Conservation (phyloP, 1,139 yeast genomes). For the Citeromyces siamensis region DNA sequence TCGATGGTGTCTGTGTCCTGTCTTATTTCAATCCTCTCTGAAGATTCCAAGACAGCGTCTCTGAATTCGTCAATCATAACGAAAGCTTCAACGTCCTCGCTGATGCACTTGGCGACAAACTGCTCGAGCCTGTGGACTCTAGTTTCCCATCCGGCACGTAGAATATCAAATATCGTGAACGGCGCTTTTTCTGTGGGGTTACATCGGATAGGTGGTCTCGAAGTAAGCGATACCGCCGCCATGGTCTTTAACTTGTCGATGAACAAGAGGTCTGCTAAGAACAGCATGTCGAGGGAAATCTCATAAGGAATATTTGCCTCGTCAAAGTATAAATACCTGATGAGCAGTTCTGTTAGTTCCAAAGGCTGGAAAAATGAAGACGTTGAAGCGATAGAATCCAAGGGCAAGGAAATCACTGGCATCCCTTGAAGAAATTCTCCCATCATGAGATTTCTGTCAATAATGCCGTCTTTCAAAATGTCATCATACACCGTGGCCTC, state of each 20-base stretch:
- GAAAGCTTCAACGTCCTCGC: constrained; percentile 31
- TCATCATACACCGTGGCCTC: constrained; percentile 20
- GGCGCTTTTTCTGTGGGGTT: constrained; percentile 15
- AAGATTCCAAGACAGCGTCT: constrained; percentile 32
- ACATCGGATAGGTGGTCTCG: constrained; percentile 9
- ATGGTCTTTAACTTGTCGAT: constrained; percentile 52
- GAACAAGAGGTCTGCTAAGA: constrained; percentile 49
- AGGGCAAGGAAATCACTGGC: constrained; percentile 20
- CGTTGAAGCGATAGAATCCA: constrained; percentile 11
- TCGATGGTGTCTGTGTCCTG: constrained; percentile 75
- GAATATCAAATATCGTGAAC: constrained; percentile 36
- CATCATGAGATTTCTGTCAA: constrained; percentile 7
- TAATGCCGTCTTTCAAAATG: constrained; percentile 8
- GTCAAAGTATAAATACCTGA: constrained; percentile 52
- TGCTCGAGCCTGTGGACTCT: constrained; percentile 55
- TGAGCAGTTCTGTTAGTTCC: constrained; percentile 37
- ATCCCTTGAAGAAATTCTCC: constrained; percentile 4
- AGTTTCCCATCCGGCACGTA: constrained; percentile 58
- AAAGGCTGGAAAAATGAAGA: constrained; percentile 12
- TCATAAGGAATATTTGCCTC: constrained; percentile 36
- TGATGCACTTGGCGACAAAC: constrained; percentile 45
- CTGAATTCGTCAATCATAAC: constrained; percentile 23
- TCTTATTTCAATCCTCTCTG: constrained; percentile 43
- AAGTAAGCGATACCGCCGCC: constrained; percentile 50
- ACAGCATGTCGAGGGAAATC: constrained; percentile 40